Evolutionary conservation across 495 filamentous ascomycete genomes (phyloP).

Genomic region (Cairneyella variabilis): DNA sequence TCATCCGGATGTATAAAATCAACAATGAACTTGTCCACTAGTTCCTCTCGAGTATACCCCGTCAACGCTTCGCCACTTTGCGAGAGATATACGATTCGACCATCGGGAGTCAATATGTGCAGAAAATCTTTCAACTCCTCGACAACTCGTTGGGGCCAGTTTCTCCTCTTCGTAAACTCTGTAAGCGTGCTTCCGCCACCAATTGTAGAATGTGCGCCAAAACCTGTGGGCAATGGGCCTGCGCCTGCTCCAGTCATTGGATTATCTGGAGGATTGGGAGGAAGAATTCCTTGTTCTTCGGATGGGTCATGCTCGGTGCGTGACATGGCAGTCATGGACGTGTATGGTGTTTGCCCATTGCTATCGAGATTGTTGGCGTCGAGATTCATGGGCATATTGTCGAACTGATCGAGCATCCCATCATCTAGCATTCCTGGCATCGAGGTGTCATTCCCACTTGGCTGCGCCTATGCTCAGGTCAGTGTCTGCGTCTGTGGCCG

Average conservation of each 20-base stretch:
- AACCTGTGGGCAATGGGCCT: slow-evolving; percentile 53
- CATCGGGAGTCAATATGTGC: slow-evolving; percentile 80
- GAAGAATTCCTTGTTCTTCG: slow-evolving; percentile 4
- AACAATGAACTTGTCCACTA: slow-evolving; percentile 69
- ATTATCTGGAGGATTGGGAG: slow-evolving; percentile 10
- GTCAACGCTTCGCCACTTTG: slow-evolving; percentile 76
- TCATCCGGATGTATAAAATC: slow-evolving; percentile 90
- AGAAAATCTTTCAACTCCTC: slow-evolving; percentile 88
- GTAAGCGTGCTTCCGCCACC: slow-evolving; percentile 63
- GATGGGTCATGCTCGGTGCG: slow-evolving; percentile 8
- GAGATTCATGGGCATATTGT: slow-evolving; percentile 23
- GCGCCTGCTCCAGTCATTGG: slow-evolving; percentile 45
- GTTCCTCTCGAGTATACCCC: slow-evolving; percentile 64
- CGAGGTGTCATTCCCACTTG: slow-evolving; percentile 26
- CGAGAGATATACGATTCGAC: slow-evolving; percentile 78
- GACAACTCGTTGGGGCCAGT: slow-evolving; percentile 86
- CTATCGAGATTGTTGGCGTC: slow-evolving; percentile 16
- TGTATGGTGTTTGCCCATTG: slow-evolving; percentile 9
- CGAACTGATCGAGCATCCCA: slow-evolving; percentile 25
- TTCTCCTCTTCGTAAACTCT: slow-evolving; percentile 77
- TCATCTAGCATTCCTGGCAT: slow-evolving; percentile 38
- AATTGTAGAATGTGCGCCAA: slow-evolving; percentile 43
- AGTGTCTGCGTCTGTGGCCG: not conserved
- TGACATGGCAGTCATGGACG: slow-evolving; percentile 4
- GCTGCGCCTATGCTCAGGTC: not conserved